A percentile compares a stretch with the other conserved stretches of the same genome.
These are phyloP conservation scores for Dillenia turbinata DNA, from an alignment of 164 flowering plant species.

Conservation along the genomic window DNA sequence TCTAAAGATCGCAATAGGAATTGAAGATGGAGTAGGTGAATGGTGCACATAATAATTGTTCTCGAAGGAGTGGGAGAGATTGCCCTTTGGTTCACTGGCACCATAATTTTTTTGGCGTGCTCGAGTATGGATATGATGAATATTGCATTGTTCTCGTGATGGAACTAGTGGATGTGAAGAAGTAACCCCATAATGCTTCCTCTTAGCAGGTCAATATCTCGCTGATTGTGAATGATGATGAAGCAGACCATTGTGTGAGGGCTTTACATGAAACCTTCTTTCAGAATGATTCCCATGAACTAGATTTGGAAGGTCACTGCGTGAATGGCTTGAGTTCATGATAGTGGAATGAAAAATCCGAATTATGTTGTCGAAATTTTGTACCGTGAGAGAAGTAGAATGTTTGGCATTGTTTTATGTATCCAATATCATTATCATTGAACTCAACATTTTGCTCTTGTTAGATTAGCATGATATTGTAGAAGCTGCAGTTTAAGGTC, in stretches of 20 bases:
- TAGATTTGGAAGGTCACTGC: constrained; percentile 10
- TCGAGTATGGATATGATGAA: background rate
- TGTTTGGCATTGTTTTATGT: no score
- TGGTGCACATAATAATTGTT: background rate
- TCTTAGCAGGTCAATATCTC: constrained; percentile 71
- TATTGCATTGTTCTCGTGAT: background rate
- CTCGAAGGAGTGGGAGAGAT: background rate
- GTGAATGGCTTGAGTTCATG: constrained; percentile 16
- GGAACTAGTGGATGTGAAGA: background rate
- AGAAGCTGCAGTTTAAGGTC: no score
- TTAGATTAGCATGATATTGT: no score
- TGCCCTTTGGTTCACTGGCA: background rate
- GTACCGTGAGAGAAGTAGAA: no score
- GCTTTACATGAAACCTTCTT: constrained; percentile 71
- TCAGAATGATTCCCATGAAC: constrained; percentile 33
- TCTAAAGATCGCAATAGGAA: no score
- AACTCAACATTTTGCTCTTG: no score
- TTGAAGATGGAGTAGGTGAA: no score
- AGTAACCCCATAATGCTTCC: background rate
- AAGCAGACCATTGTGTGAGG: constrained; percentile 72
- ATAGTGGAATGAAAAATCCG: background rate
- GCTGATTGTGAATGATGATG: constrained; percentile 70
- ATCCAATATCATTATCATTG: no score
- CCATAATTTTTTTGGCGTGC: background rate
- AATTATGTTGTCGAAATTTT: no score